Evolutionary conservation across 78 protist species (phyloP).

Genomic region (Dictyostelium firmibasis): DNA sequence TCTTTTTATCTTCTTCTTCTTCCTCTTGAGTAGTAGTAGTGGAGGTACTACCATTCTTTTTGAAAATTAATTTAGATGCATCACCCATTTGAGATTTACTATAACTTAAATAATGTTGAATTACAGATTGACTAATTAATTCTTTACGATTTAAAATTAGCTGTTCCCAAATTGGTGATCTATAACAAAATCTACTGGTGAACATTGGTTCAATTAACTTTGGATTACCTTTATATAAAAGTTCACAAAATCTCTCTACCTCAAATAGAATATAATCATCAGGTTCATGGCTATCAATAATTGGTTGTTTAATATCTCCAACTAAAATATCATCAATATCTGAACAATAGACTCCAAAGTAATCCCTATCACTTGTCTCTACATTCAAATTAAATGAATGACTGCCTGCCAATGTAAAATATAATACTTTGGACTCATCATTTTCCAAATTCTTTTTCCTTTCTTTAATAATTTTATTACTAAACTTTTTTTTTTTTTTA

Average conservation of each 20-base stretch:
- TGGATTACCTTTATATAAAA: conserved; percentile 64
- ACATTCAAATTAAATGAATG: conserved; percentile 75
- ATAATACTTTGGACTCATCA: conserved; percentile 1
- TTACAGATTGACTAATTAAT: conserved; percentile 35
- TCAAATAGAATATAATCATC: conserved; percentile 59
- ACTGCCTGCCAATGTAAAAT: conserved; percentile 53
- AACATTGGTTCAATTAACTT: conserved; percentile 62
- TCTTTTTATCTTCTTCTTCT: neutral
- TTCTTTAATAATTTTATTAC: neutral
- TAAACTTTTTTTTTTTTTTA: neutral
- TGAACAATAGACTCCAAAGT: conserved; percentile 52
- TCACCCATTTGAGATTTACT: conserved; percentile 49
- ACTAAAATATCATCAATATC: conserved; percentile 27
- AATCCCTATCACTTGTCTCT: conserved; percentile 63
- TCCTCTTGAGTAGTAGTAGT: neutral
- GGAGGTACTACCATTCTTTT: neutral
- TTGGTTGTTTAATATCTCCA: neutral
- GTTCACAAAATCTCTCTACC: conserved; percentile 17
- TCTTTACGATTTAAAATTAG: neutral
- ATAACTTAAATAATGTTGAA: conserved; percentile 42
- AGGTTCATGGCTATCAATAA: conserved; percentile 59
- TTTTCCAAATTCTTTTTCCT: conserved; percentile 4
- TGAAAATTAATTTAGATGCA: neutral
- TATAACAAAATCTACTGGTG: conserved; percentile 11
- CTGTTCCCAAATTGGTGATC: conserved; percentile 9